Evolutionary conservation across 139 green algal species (phyloP).

Genomic region (Tetradesmus obliquus): DNA sequence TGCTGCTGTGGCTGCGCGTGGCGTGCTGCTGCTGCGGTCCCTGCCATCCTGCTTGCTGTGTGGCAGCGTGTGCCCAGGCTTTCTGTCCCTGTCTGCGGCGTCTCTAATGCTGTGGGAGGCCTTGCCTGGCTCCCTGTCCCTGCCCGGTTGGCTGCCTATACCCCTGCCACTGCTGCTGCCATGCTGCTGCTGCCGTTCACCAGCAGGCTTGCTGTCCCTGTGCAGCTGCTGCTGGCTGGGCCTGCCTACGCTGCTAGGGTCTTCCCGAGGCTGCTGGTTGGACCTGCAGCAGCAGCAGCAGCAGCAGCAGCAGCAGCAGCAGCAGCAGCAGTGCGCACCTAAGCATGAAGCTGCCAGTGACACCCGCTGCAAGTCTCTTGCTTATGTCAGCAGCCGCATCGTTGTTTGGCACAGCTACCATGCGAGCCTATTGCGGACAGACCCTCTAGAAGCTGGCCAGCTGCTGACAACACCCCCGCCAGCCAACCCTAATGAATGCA

Average conservation of each 20-base stretch:
- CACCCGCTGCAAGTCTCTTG: no score
- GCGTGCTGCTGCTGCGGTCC: neutral
- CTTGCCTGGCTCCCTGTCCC: neutral
- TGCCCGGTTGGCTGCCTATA: neutral
- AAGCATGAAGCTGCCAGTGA: no score
- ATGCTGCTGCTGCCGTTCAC: neutral
- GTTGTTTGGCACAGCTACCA: no score
- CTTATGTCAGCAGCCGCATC: no score
- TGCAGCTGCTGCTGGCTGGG: constrained; percentile 6
- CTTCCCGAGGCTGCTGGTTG: no score
- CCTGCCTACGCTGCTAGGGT: constrained; percentile 14
- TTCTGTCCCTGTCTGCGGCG: neutral
- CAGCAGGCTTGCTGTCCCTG: neutral
- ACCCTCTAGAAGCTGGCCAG: no score
- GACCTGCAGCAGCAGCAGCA: neutral
- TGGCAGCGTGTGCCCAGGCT: neutral
- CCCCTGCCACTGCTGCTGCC: neutral
- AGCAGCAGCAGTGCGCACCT: neutral
- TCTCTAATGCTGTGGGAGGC: neutral
- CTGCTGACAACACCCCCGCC: no score
- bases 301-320: neutral
- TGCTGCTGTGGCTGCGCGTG: neutral
- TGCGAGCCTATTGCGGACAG: no score
- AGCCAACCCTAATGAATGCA: neutral
- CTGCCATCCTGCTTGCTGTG: neutral